These are phyloP conservation scores for Plenodomus biglobosus DNA, from an alignment of 2,329 filamentous ascomycete species.

Conservation along the genomic window DNA sequence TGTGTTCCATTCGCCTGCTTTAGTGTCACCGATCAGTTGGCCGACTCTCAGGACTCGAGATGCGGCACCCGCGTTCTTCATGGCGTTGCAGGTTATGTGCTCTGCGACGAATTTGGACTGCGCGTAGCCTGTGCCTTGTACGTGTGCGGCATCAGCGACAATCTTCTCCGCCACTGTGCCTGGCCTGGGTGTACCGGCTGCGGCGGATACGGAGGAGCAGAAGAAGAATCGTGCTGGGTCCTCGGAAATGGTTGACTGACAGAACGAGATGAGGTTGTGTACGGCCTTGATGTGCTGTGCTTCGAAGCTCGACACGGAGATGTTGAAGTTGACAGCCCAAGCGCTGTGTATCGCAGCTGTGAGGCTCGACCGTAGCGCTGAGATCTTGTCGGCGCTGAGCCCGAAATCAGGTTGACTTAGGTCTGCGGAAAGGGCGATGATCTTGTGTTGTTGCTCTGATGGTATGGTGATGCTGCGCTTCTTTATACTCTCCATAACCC, in stretches of 20 bases:
- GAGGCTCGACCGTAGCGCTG: conserved; percentile 27
- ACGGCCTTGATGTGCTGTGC: conserved; percentile 49
- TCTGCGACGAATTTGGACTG: conserved; percentile 55
- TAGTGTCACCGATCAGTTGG: conserved; percentile 53
- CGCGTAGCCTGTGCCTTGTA: conserved; percentile 56
- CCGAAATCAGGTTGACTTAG: conserved; percentile 49
- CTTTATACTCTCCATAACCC: conserved; percentile 41
- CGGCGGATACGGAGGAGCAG: conserved; percentile 51
- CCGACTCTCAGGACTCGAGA: conserved; percentile 47
- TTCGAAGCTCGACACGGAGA: conserved; percentile 55
- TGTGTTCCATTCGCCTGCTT: conserved; percentile 52
- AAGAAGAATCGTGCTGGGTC: conserved; percentile 48
- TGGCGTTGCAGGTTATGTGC: conserved; percentile 43
- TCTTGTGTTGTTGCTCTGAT: conserved; percentile 25
- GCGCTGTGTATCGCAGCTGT: conserved; percentile 55
- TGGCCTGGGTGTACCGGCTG: conserved; percentile 44
- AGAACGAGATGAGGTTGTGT: conserved; percentile 48
- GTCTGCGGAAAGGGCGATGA: conserved; percentile 46
- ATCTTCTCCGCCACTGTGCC: conserved; percentile 42
- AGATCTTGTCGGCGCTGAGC: conserved; percentile 28
- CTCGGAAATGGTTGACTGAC: conserved; percentile 35
- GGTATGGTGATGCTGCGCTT: conserved; percentile 42
- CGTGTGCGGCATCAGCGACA: conserved; percentile 42
- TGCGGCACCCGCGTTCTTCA: conserved; percentile 10
- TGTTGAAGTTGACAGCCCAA: conserved; percentile 62